These are phyloP conservation scores for Monilinia fructigena DNA, from an alignment of 2,329 filamentous ascomycete genomes.

Conservation along the genomic window DNA sequence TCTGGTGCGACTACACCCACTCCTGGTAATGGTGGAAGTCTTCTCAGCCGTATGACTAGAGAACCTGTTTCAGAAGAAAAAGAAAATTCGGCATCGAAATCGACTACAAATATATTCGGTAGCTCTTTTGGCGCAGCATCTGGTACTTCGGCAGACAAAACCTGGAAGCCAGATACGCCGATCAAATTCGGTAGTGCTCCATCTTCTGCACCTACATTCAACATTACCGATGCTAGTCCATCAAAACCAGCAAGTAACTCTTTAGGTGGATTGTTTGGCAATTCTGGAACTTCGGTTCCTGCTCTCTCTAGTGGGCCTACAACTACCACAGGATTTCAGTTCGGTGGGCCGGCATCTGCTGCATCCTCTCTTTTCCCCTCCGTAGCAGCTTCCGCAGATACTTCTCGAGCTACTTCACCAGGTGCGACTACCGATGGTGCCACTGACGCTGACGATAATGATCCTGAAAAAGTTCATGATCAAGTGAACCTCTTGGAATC, in stretches of 20 bases:
- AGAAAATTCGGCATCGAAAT: slow-evolving; percentile 39
- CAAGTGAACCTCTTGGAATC: slow-evolving; percentile 68
- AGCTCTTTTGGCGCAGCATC: slow-evolving; percentile 30
- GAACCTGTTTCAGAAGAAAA: slow-evolving; percentile 47
- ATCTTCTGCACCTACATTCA: slow-evolving; percentile 29
- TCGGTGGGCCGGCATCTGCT: slow-evolving; percentile 33
- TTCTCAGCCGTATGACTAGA: slow-evolving; percentile 57
- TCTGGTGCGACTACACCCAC: slow-evolving; percentile 41
- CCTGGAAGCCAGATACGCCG: slow-evolving; percentile 51
- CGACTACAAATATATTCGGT: slow-evolving; percentile 30
- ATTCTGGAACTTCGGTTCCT: slow-evolving; percentile 23
- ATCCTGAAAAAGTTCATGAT: slow-evolving; percentile 57
- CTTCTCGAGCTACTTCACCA: slow-evolving; percentile 39
- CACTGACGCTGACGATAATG: slow-evolving; percentile 42
- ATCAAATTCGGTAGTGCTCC: slow-evolving; percentile 45
- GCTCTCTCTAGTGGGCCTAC: slow-evolving; percentile 23
- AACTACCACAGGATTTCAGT: slow-evolving; percentile 32
- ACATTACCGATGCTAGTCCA: slow-evolving; percentile 31
- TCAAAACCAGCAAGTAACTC: slow-evolving; percentile 25
- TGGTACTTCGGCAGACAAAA: slow-evolving; percentile 44
- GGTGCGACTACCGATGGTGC: slow-evolving; percentile 38
- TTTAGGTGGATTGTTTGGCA: slow-evolving; percentile 27
- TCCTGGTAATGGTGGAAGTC: slow-evolving; percentile 44
- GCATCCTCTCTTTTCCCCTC: slow-evolving; percentile 38
- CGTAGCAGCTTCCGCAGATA: slow-evolving; percentile 34